Conservation (phyloP, 2,329 filamentous ascomycete genomes). For the Aspergillus sp. region DNA sequence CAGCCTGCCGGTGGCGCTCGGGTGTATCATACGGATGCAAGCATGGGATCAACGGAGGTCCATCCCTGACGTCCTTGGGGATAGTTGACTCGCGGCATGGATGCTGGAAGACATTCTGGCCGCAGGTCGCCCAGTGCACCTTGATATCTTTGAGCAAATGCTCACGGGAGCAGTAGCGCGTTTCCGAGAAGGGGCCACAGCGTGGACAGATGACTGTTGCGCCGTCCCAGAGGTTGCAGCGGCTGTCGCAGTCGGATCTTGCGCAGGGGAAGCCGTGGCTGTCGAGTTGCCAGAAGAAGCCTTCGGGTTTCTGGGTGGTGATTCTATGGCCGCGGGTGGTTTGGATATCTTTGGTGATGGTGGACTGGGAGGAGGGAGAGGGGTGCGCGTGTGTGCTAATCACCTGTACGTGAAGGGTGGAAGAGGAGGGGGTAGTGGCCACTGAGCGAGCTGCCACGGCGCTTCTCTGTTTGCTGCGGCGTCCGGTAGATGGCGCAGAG, state of each 20-base stretch:
- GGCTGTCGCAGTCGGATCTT: constrained; percentile 30
- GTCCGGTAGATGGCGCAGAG: constrained; percentile 6
- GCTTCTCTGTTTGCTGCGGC: not conserved
- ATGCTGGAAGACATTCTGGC: constrained; percentile 25
- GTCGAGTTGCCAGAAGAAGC: constrained; percentile 50
- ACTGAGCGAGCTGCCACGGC: not conserved
- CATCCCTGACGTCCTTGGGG: constrained; percentile 23
- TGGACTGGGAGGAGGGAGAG: not conserved
- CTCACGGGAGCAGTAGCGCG: constrained; percentile 45
- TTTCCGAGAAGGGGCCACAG: constrained; percentile 44
- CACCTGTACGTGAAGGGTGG: not conserved
- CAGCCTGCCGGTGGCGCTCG: constrained; percentile 43
- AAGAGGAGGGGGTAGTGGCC: not conserved
- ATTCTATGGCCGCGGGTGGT: not conserved
- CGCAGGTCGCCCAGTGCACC: constrained; percentile 40
- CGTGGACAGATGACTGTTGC: constrained; percentile 42
- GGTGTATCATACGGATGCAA: constrained; percentile 35
- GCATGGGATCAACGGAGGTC: constrained; percentile 33
- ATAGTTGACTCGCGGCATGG: constrained; percentile 29
- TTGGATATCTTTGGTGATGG: constrained; percentile 22
- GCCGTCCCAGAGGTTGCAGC: constrained; percentile 38
- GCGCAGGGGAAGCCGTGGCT: constrained; percentile 53
- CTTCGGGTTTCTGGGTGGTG: constrained; percentile 21
- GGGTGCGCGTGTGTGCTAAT: constrained; percentile 8
- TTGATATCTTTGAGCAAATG: constrained; percentile 42